Evolutionary conservation across 108 stramenopile species (phyloP), one percentile per base, ranked within the genome.

Genomic region (Pseudonitzschia multistriata): DNA sequence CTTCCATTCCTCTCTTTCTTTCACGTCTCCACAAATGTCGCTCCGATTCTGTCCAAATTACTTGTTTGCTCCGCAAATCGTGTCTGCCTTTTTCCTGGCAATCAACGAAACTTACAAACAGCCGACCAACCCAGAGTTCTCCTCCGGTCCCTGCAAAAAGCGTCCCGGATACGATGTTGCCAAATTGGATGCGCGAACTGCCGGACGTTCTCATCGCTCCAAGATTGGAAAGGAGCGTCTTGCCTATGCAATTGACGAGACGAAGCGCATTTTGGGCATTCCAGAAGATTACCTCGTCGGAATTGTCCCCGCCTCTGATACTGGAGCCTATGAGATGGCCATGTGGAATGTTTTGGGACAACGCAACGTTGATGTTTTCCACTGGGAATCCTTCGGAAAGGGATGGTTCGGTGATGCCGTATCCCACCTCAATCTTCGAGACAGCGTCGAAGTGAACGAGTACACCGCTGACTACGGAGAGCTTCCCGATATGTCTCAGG

Each of bases 281-380:
- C 99, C 99, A 27, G 96, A 96, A 3, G 94, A 93, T 72, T 99
- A 97, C 84, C 84, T 86, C 37, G 79, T 96, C 21, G 97, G 96
- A 35, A 96, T 98, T 71, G 99, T 99, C 54, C 98, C 99, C 55
- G 99, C 97, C 55, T 97, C 96, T 19, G 99, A 99, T 70, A 99
- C 99, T 29, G 99, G 99, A 25, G 99, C 99, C 25, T 98, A 95
- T 77, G 99, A 99, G 88, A 99, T 99, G 99, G 99, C 99, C 74
- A 99, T 99, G 99, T 99, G 99, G 99, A 96, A 86, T 79, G 93
- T 99, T 84, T 85, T 99, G 35, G 99, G 99, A 28, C 83, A 72
- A 19, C 74, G 88, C 19, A 96, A 98, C 71, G 87, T 99, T 49
- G 99, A 99, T 77, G 76, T 96, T 62, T 97, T 93, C 79, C 91